Base-by-base conservation (phyloP, 2,329 filamentous ascomycete species). In the Incumbomyces delicatus region DNA sequence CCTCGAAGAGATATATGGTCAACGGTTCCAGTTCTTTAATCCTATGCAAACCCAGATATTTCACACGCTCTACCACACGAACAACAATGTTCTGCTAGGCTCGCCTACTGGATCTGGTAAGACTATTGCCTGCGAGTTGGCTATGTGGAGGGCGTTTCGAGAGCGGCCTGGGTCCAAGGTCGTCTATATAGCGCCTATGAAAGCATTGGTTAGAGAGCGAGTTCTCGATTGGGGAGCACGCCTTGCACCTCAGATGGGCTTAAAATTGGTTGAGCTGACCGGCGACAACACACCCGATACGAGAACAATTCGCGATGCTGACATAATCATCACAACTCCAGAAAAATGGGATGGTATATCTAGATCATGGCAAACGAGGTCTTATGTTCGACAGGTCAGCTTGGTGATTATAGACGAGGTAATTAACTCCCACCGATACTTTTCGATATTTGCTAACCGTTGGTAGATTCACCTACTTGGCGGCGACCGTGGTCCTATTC, bases 331-430 rank as follows among this genome's bases (percentile, higher is more conserved):
- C 58, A 98, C 92, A 0, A 98, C 94, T 0, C 94, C 92, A n/a
- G 92, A 98, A 68, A 98, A 98, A 64, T 98, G 92, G 92, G 94
- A 98, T 62, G 94, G 94, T 77, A 96, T 98, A 57, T 95, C 87
- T 58, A 85, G 92, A 77, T 94, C 87, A 60, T 98, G 94, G 92
- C 89, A 96, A 65, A 96, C 90, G 4, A 84, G 92, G 78, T 85
- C 86, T 50, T 98, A 98, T 57, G 92, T 98, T 34, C 81, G 88
- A 44, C 84, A 95, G 66, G 92, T 98, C 50, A 90, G 88, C 50
- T 71, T 98, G 13, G 92, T 98, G 44, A 95, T 98, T 52, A 98
- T 98, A 55, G 92, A 98, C 60, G 92, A 98, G n/a, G n/a, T n/a
- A n/a, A n/a, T n/a, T n/a, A n/a, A n/a, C n/a, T n/a, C n/a, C n/a